Conservation (phyloP, 805 yeast genomes). For the Sungouiozyma ichnusensis region DNA sequence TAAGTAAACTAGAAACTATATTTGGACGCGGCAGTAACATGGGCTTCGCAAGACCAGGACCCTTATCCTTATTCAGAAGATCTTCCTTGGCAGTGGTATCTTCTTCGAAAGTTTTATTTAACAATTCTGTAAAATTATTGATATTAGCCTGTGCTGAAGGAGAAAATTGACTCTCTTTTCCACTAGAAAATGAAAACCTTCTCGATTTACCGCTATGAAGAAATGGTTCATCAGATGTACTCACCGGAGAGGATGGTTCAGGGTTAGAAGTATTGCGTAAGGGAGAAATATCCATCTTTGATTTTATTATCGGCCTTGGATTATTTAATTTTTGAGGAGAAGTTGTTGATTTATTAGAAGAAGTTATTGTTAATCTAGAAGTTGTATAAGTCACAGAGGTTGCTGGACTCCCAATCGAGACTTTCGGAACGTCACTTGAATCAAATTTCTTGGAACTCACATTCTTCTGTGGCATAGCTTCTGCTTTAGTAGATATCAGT, state of each 20-base stretch:
- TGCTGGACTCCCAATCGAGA: constrained; percentile 8
- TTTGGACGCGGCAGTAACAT: background rate
- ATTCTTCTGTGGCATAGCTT: background rate
- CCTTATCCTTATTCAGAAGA: background rate
- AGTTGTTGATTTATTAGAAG: constrained; percentile 15
- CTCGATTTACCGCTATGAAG: constrained; percentile 1
- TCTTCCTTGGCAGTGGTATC: background rate
- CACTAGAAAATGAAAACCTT: background rate
- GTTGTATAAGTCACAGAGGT: constrained; percentile 29
- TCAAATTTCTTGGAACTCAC: background rate
- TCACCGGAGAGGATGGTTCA: constrained; percentile 1
- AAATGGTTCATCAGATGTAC: constrained; percentile 4
- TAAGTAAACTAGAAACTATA: background rate
- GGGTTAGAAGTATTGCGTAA: constrained; percentile 9
- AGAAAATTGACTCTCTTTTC: constrained; percentile 16
- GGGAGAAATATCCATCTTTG: constrained; percentile 2
- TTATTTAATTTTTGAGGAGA: constrained; percentile 4
- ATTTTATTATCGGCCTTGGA: constrained; percentile 9
- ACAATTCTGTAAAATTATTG: constrained; percentile 18
- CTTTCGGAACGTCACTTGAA: background rate
- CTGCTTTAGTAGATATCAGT: background rate
- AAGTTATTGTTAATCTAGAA: constrained; percentile 27
- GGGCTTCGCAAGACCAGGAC: background rate
- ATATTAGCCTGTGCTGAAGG: constrained; percentile 23
- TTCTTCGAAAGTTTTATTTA: constrained; percentile 18